Evolutionary conservation across 202 grass and related monocot species (phyloP), one percentile per base, ranked within the genome.

Genomic region (Musa balbisiana): DNA sequence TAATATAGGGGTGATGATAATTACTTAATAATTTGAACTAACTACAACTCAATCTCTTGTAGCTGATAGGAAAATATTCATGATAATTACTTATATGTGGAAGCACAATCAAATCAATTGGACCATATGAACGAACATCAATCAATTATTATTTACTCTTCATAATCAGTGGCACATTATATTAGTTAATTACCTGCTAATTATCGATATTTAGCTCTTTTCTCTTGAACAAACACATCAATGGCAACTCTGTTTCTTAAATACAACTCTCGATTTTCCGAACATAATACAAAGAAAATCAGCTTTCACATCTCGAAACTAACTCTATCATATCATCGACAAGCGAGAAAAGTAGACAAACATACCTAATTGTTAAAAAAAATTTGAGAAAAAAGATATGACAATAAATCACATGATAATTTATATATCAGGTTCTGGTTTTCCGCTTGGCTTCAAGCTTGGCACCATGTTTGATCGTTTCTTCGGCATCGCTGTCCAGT

Each of bases 401-500:
- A 59, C 10, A 63, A 82, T 21, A 50, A 70, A 81, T 53, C 73
- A 55, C 55, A 49, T 60, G 24, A 74, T 43, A 59, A 67, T 27
- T 52, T 83, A 73, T 80, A 77, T 81, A 69, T 29, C 69, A 64
- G n/a, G 72, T 67, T 73, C 69, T 83, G 55, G 49, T 72, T 55
- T 77, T 87, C 76, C 55, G 43, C 64, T 80, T 83, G 50, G 76
- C 24, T 74, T 87, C 80, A 15, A 87, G 17, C 49, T 51, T 15
- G 19, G 73, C 76, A 33, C 81, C 85, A 26, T 83, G 77, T 80
- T 83, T 87, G 16, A 87, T 77, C 3, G 64, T 33, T 66, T 83
- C 85, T 26, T 83, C 64, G 1, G 85, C 85, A 52, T 87, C 85
- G 12, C 26, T 73, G 25, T 87, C 85, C 81, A 79, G 80, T 76